Base-by-base conservation (phyloP, 306 rosid species). In the Spatholobus suberectus region DNA sequence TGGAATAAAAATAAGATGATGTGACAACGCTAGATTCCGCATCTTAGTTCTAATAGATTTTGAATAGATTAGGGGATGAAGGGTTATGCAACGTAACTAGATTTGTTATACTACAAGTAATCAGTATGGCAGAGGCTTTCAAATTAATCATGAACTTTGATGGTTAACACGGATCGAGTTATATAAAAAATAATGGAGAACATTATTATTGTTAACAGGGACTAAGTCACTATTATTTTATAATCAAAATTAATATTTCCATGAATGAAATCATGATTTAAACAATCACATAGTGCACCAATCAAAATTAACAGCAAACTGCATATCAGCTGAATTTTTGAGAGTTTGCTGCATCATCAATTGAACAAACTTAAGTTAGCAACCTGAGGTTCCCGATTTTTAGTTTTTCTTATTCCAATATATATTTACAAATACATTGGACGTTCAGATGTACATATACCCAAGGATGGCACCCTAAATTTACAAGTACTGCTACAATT, bases 341-440 rank as follows among this genome's bases (percentile, higher is more conserved):
- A 0, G 43, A 34, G 13, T 21, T 21, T 21, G 54, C 49, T 66
- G 32, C 27, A 34, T n/a, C n/a, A n/a, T n/a, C 43, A 62, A 43
- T 29, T 63, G 12, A 65, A 51, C n/a, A 35, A 40, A 26, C 79
- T 15, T 14, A 47, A 18, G 11, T 35, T 35, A 37, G 67, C 69
- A 46, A 27, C 62, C 68, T 63, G 54, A 78, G 26, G 52, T 49
- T 27, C 4, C 79, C 15, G 40, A 43, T 49, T 12, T 71, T 52
- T 47, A 20, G 26, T 9, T 72, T 49, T 67, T 35, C 26, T 20
- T 2, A 55, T 38, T 71, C 51, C 24, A 38, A 40, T 8, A 43
- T 35, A 80, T 75, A 84, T 75, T 41, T 85, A 75, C 82, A 85
- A 29, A 37, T 43, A 40, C 12, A 7, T 14, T 63, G 23, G 44